Evolutionary conservation across 176 grass and related monocot species (phyloP).

Genomic region (Aegilops tauschii): DNA sequence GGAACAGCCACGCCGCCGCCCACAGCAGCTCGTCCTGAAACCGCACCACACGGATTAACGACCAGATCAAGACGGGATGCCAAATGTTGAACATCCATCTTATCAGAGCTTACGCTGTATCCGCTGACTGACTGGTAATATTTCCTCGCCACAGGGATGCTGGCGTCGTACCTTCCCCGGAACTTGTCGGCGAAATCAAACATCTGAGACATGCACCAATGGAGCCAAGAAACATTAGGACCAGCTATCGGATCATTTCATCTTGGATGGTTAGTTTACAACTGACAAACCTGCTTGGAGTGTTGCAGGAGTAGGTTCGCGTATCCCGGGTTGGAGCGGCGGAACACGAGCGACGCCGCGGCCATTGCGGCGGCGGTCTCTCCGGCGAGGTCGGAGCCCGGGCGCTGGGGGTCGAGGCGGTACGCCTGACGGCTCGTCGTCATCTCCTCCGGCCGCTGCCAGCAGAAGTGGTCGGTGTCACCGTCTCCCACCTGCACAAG

Average conservation of each 20-base stretch:
- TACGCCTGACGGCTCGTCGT: slow-evolving; percentile 84
- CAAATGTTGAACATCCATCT: neutral
- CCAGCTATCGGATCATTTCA: neutral
- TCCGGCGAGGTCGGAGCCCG: slow-evolving; percentile 80
- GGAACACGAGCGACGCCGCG: slow-evolving; percentile 73
- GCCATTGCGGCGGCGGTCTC: slow-evolving; percentile 91
- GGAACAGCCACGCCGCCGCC: slow-evolving; percentile 86
- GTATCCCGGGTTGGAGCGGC: slow-evolving; percentile 56
- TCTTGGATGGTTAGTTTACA: neutral
- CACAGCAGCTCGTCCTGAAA: slow-evolving; percentile 82
- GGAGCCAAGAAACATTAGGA: neutral
- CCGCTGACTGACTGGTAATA: slow-evolving; percentile 73
- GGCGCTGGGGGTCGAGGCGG: slow-evolving; percentile 59
- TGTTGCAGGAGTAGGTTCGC: slow-evolving; percentile 58
- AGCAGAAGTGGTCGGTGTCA: slow-evolving; percentile 76
- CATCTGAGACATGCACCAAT: slow-evolving; percentile 30
- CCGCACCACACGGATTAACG: no score
- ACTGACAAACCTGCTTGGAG: slow-evolving; percentile 50
- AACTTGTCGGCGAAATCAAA: slow-evolving; percentile 90
- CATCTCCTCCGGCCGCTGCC: slow-evolving; percentile 98
- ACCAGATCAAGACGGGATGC: neutral
- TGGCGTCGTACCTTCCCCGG: slow-evolving; percentile 76
- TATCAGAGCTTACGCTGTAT: slow-evolving; percentile 46
- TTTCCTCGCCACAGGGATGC: slow-evolving; percentile 54
- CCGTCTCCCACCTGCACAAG: slow-evolving; percentile 76